Percentiles rank a stretch among this genome's conserved stretches.
These are phyloP conservation scores for Cladosporium sp. DNA, from an alignment of 2,329 filamentous ascomycete species.

Conservation along the genomic window DNA sequence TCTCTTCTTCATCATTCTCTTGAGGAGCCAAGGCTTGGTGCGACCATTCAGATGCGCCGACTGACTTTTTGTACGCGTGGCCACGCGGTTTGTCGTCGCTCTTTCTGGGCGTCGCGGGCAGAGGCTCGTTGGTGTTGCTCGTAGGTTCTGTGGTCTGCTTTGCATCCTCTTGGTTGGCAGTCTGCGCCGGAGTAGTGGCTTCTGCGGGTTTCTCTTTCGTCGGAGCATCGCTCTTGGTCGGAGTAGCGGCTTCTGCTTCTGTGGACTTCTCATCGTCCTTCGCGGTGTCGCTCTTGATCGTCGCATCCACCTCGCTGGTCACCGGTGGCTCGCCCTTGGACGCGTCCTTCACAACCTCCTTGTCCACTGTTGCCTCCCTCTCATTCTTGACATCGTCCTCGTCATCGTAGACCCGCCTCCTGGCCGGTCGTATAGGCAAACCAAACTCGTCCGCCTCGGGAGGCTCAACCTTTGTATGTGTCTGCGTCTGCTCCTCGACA, in stretches of 20 bases:
- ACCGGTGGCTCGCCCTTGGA: background rate
- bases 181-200: background rate
- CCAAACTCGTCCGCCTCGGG: conserved; percentile 42
- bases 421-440: conserved; percentile 37
- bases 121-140: background rate
- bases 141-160: background rate
- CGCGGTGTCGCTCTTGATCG: background rate
- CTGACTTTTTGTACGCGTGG: conserved; percentile 15
- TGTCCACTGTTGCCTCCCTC: background rate
- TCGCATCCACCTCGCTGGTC: background rate
- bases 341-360: background rate
- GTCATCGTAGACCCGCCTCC: conserved; percentile 33
- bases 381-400: conserved; percentile 22
- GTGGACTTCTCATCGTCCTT: background rate
- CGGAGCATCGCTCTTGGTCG: background rate
- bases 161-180: background rate
- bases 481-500: background rate
- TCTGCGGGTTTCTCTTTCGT: background rate
- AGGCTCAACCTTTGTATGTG: conserved; percentile 12
- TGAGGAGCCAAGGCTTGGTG: conserved; percentile 74
- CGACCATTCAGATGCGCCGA: conserved; percentile 74
- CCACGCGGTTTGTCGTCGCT: conserved; percentile 18
- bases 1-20: conserved; percentile 53
- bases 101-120: conserved; percentile 21
- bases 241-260: background rate